Evolutionary conservation across 2,329 filamentous ascomycete genomes (phyloP).

Genomic region (Nothopassalora personata): DNA sequence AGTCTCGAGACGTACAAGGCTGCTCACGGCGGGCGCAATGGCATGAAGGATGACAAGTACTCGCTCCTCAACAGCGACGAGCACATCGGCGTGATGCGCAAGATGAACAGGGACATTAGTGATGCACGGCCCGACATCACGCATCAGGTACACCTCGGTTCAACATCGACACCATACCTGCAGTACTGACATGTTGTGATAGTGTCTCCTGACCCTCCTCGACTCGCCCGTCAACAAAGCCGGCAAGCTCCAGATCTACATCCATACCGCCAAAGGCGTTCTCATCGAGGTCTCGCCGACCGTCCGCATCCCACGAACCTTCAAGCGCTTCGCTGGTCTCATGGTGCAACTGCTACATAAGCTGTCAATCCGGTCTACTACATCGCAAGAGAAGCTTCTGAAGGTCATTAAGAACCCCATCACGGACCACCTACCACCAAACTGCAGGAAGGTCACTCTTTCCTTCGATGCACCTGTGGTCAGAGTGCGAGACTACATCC

Average conservation of each 20-base stretch:
- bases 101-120: slow-evolving; percentile 98
- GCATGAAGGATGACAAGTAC: slow-evolving; percentile 75
- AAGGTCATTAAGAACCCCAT: slow-evolving; percentile 98
- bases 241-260: slow-evolving; percentile 95
- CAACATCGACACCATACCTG: slow-evolving; percentile 4
- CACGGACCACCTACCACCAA: slow-evolving; percentile 90
- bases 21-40: slow-evolving; percentile 53
- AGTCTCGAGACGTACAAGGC: slow-evolving; percentile 97
- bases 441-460: slow-evolving; percentile 95
- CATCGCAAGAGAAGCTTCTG: slow-evolving; percentile 93
- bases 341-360: slow-evolving; percentile 98
- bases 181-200: slow-evolving; percentile 22
- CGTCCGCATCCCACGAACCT: slow-evolving; percentile 93
- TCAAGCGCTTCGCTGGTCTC: slow-evolving; percentile 96
- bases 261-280: slow-evolving; percentile 94
- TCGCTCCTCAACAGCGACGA: slow-evolving; percentile 97
- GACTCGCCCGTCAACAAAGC: slow-evolving; percentile 99
- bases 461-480: slow-evolving; percentile 89
- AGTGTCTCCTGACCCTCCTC: slow-evolving; percentile 95
- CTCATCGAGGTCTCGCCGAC: slow-evolving; percentile 98
- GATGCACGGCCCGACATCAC: slow-evolving; percentile 97
- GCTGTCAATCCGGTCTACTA: slow-evolving; percentile 90
- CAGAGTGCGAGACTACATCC: slow-evolving; percentile 82
- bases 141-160: slow-evolving; percentile 65
- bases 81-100: slow-evolving; percentile 98